Conservation (phyloP, 2,329 filamentous ascomycete species). For the Botrytis porri region DNA sequence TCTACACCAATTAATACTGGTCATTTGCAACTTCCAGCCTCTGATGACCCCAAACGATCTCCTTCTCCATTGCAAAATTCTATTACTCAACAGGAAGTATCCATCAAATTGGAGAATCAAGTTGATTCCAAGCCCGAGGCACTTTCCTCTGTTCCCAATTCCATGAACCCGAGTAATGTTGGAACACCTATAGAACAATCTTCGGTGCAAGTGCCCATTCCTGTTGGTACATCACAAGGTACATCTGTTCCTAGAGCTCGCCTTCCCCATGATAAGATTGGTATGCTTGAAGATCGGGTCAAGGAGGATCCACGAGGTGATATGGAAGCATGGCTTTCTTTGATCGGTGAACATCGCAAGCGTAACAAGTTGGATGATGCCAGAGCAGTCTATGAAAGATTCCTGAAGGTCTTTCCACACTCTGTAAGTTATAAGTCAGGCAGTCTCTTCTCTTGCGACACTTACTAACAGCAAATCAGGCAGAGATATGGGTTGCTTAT, state of each 20-base stretch:
- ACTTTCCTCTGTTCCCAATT: constrained; percentile 28
- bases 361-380: constrained; percentile 80
- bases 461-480: constrained; percentile 54
- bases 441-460: constrained; percentile 17
- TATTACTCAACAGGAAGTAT: constrained; percentile 32
- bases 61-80: constrained; percentile 37
- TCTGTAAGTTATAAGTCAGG: constrained; percentile 71
- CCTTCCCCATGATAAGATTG: constrained; percentile 39
- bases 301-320: constrained; percentile 91
- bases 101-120: constrained; percentile 33
- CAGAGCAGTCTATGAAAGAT: constrained; percentile 77
- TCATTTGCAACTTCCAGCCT: constrained; percentile 31
- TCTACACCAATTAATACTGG: constrained; percentile 28
- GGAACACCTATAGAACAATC: constrained; percentile 28
- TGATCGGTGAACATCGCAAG: constrained; percentile 81
- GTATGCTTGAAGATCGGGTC: constrained; percentile 77
- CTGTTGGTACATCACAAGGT: constrained; percentile 26
- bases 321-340: constrained; percentile 82
- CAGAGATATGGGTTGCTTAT: constrained; percentile 86
- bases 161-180: constrained; percentile 31
- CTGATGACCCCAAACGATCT: constrained; percentile 33
- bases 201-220: constrained; percentile 34
- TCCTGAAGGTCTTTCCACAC: constrained; percentile 83
- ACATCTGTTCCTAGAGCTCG: constrained; percentile 37
- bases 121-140: constrained; percentile 31